Conservation (phyloP, 441 rosid species). For the Capsella rubella region DNA sequence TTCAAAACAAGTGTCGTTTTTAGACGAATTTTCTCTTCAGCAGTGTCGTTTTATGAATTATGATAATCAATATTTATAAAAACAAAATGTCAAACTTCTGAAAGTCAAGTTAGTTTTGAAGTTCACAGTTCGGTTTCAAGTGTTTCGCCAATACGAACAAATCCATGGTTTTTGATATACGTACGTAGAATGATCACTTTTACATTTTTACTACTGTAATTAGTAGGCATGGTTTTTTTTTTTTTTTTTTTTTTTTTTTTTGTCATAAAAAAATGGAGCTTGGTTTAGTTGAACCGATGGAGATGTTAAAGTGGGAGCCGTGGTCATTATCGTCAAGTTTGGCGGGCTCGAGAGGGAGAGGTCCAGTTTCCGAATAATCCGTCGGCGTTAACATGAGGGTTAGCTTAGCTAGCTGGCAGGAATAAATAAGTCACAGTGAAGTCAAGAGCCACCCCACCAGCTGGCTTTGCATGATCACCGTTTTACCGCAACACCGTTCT, state of each 20-base stretch:
- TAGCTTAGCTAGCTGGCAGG: slow-evolving; percentile 40
- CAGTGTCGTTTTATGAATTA: not conserved
- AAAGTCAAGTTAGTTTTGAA: not conserved
- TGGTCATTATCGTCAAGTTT: not conserved
- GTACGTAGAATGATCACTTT: too few relatives aligned
- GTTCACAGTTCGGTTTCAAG: too few relatives aligned
- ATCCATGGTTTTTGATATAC: too few relatives aligned
- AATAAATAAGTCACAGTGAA: not conserved
- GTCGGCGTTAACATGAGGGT: slow-evolving; percentile 25
- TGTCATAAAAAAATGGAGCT: too few relatives aligned
- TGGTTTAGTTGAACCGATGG: too few relatives aligned
- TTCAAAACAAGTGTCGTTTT: not conserved
- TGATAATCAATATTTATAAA: not conserved
- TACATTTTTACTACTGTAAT: too few relatives aligned
- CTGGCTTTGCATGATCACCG: slow-evolving; percentile 26
- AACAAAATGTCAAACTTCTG: not conserved
- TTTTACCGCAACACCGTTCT: slow-evolving; percentile 14
- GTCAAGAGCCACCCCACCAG: slow-evolving; percentile 21
- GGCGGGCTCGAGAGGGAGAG: slow-evolving; percentile 33
- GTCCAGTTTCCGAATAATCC: slow-evolving; percentile 29
- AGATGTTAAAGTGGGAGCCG: too few relatives aligned
- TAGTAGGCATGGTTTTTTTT: too few relatives aligned
- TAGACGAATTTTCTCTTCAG: not conserved
- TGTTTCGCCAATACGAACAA: too few relatives aligned
- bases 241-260: too few relatives aligned